Evolutionary conservation across 192 early-diverging fungal genomes (phyloP).

Genomic region (Podila epigama): DNA sequence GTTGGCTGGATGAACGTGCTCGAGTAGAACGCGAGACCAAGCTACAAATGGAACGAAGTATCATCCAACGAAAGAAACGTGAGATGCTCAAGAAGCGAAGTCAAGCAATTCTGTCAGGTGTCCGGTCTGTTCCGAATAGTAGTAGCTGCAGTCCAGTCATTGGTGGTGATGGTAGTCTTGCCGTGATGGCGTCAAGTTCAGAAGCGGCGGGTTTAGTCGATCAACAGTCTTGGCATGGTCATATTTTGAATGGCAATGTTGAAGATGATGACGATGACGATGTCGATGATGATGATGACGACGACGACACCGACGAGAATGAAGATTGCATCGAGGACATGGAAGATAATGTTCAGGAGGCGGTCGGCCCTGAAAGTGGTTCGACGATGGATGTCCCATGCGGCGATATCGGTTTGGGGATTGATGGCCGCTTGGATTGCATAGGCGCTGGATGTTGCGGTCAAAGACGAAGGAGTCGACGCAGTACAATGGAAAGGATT

Average conservation of each 20-base stretch:
- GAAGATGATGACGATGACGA: slow-evolving; percentile 6
- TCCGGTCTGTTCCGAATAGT: too few species aligned
- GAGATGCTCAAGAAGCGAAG: slow-evolving; percentile 32
- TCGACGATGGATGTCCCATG: neutral
- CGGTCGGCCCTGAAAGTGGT: too few species aligned
- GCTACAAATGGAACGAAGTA: slow-evolving; percentile 2
- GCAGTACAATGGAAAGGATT: slow-evolving; percentile 1
- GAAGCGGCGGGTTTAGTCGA: neutral
- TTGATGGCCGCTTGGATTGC: neutral
- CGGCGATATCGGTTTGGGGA: neutral
- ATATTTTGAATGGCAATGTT: neutral
- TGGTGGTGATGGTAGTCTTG: neutral
- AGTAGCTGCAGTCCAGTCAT: too few species aligned
- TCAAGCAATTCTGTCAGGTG: slow-evolving; percentile 15
- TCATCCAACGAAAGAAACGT: slow-evolving; percentile 16
- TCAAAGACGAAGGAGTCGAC: neutral
- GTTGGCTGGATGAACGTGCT: slow-evolving; percentile 34
- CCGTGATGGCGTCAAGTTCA: neutral
- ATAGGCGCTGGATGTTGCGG: neutral
- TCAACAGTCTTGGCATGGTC: neutral
- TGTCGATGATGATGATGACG: slow-evolving; percentile 13
- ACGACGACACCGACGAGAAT: neutral
- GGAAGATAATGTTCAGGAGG: neutral
- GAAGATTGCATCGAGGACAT: too few species aligned
- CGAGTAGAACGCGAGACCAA: slow-evolving; percentile 5